Percentiles rank a stretch among this genome's conserved stretches.
Evolutionary conservation across 2,329 filamentous ascomycete species (phyloP).

Genomic region (Trichoderma sp.): DNA sequence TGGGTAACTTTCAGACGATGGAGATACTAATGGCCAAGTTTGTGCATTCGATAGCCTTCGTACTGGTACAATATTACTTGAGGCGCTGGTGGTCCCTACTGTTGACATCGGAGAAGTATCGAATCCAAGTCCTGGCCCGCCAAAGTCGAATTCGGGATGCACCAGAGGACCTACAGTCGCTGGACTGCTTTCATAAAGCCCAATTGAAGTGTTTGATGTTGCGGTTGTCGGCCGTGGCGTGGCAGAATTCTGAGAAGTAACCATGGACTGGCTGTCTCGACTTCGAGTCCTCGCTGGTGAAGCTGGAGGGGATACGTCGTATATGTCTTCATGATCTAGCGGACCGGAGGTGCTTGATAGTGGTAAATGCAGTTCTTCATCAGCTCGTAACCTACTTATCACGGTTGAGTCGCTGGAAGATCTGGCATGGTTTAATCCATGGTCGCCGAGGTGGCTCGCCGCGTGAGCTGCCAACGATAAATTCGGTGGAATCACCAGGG

Average conservation of each 20-base stretch:
- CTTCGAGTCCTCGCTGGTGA: constrained; percentile 34
- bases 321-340: constrained; percentile 38
- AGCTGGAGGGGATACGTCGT: constrained; percentile 47
- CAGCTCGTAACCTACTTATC: constrained; percentile 27
- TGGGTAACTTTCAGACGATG: constrained; percentile 23
- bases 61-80: constrained; percentile 19
- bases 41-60: constrained; percentile 36
- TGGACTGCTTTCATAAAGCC: neutral
- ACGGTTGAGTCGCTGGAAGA: constrained; percentile 38
- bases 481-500: neutral
- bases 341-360: constrained; percentile 33
- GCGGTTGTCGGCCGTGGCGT: neutral
- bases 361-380: constrained; percentile 31
- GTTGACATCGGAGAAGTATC: constrained; percentile 15
- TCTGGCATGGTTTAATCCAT: constrained; percentile 33
- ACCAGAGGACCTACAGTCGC: neutral
- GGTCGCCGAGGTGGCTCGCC: neutral
- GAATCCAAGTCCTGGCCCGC: neutral
- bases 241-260: constrained; percentile 21
- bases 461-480: neutral
- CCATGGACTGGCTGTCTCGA: constrained; percentile 12
- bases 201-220: neutral
- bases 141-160: constrained; percentile 1
- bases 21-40: constrained; percentile 48
- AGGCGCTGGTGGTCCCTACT: constrained; percentile 26